Evolutionary conservation across 352 stramenopile species (phyloP).

Genomic region (Pythium biforme): DNA sequence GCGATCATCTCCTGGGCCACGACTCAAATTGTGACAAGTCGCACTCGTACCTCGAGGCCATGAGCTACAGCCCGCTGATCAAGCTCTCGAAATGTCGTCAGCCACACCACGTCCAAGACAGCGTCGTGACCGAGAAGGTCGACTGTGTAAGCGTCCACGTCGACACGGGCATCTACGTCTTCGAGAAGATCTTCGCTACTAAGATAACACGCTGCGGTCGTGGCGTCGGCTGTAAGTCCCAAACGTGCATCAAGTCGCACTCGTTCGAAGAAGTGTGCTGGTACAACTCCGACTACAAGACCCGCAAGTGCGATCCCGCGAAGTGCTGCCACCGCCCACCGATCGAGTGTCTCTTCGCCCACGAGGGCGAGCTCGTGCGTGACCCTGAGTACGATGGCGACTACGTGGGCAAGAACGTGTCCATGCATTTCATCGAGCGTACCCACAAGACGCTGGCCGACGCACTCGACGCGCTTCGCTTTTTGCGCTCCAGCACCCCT

Average conservation of each 20-base stretch:
- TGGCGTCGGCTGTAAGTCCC: background rate
- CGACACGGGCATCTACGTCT: background rate
- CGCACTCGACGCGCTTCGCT: conserved; percentile 9
- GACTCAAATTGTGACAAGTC: conserved; percentile 2
- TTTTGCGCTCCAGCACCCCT: background rate
- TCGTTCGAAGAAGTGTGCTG: conserved; percentile 23
- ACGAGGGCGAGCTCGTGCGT: background rate
- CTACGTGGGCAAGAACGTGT: conserved; percentile 12
- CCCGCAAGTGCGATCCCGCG: background rate
- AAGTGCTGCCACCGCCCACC: background rate
- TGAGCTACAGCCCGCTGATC: conserved; percentile 50
- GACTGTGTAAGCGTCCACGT: background rate
- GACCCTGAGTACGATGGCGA: background rate
- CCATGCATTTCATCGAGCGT: conserved; percentile 10
- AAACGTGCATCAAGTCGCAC: conserved; percentile 13
- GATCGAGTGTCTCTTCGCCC: background rate
- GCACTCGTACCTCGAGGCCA: conserved; percentile 48
- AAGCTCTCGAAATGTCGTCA: conserved; percentile 44
- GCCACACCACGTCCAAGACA: conserved; percentile 27
- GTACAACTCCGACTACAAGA: conserved; percentile 17
- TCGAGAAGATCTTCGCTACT: background rate
- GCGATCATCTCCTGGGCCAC: background rate
- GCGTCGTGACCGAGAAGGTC: background rate
- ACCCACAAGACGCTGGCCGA: conserved; percentile 11
- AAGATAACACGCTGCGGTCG: background rate